A percentile compares a stretch with the other conserved stretches of the same genome.
Evolutionary conservation across 345 rosid species (phyloP).

Genomic region (Citrus medica): DNA sequence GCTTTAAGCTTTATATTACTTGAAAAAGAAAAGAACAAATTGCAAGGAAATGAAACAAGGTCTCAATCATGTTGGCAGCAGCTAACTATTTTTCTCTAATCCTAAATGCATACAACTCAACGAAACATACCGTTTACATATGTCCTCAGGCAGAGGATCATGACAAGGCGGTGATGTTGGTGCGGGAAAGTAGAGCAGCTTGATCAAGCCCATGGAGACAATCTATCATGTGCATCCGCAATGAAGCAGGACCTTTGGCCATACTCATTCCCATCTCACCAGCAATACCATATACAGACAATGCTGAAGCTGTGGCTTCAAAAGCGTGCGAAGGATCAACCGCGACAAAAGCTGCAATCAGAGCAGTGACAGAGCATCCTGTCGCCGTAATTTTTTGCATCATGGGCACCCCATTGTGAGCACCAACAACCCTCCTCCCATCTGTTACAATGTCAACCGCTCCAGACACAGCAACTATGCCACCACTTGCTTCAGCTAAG

Average conservation of each 20-base stretch:
- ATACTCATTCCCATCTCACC: conserved; percentile 72
- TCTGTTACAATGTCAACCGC: conserved; percentile 76
- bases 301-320: conserved; percentile 82
- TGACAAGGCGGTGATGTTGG: conserved; percentile 36
- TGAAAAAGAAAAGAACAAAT: neutral
- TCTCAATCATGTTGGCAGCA: neutral
- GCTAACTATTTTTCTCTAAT: neutral
- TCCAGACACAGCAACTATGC: conserved; percentile 74
- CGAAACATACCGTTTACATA: neutral
- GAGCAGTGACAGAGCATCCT: conserved; percentile 74
- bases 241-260: conserved; percentile 83
- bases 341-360: conserved; percentile 77
- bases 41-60: neutral
- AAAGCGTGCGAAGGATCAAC: conserved; percentile 49
- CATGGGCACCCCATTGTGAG: conserved; percentile 75
- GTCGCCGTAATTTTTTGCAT: conserved; percentile 90
- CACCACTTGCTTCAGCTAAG: conserved; percentile 55
- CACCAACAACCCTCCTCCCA: conserved; percentile 58
- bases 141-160: neutral
- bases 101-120: neutral
- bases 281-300: conserved; percentile 76
- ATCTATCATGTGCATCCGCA: conserved; percentile 83
- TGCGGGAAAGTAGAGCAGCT: conserved; percentile 36
- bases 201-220: conserved; percentile 64
- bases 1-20: neutral